Conservation (phyloP, 2,329 filamentous ascomycete genomes). For the Ascocoryne sarcoides region DNA sequence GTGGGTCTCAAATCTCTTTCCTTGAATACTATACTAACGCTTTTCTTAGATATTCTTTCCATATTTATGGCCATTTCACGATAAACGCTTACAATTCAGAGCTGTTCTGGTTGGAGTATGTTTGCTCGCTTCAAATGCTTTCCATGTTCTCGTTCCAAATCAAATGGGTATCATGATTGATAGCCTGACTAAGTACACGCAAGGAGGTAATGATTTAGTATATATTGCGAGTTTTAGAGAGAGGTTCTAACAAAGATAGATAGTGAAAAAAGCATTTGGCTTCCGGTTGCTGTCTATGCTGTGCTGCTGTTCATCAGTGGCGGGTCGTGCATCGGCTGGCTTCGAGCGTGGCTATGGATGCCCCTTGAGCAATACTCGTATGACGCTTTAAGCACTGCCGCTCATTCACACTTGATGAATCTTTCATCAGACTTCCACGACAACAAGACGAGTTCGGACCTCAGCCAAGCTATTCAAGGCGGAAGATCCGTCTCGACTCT, state of each 20-base stretch:
- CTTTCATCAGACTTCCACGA: constrained; percentile 64
- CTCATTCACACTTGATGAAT: constrained; percentile 60
- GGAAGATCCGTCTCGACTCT: constrained; percentile 51
- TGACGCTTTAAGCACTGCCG: constrained; percentile 46
- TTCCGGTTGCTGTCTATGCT: constrained; percentile 43
- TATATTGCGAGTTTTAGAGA: no score
- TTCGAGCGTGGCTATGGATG: constrained; percentile 43
- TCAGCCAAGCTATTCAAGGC: constrained; percentile 57
- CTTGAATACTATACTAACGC: neutral
- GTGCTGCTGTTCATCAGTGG: constrained; percentile 40
- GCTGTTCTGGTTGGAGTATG: constrained; percentile 58
- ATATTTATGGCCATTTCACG: constrained; percentile 67
- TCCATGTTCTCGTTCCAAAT: constrained; percentile 72
- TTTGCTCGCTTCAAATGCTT: constrained; percentile 58
- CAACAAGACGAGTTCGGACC: constrained; percentile 53
- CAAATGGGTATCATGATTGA: constrained; percentile 75
- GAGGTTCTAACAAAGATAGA: constrained; percentile 12
- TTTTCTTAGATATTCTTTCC: constrained; percentile 59
- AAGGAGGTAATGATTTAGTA: constrained; percentile 19
- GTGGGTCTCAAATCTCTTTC: constrained; percentile 26
- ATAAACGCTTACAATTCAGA: constrained; percentile 57
- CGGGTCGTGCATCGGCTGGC: constrained; percentile 39
- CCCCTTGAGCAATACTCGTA: constrained; percentile 50
- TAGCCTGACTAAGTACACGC: constrained; percentile 43
- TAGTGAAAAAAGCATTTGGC: constrained; percentile 38